phyloP scores from a whole-genome alignment of 345 rosid species.

The Anacardium occidentale region DNA sequence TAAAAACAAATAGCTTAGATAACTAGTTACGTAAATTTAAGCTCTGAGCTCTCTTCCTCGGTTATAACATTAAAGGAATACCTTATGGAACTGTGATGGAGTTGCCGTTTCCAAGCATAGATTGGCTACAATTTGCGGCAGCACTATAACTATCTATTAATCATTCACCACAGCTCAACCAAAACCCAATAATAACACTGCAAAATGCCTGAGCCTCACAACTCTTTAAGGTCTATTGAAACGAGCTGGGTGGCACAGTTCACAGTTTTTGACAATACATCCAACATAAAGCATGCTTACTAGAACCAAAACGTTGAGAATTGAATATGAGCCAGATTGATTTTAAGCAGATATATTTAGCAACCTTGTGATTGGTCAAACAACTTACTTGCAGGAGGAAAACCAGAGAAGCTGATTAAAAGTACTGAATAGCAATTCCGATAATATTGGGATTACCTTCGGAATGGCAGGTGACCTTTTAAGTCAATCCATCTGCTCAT shows the following conservation, averaged over 20 bases:
- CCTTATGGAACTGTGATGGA: too few relatives aligned
- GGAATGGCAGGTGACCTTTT: neutral
- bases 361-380: neutral
- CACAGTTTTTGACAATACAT: neutral
- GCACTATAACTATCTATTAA: neutral
- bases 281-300: neutral
- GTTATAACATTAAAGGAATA: too few relatives aligned
- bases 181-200: neutral
- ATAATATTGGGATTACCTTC: constrained; percentile 5
- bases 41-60: too few relatives aligned
- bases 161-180: neutral
- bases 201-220: neutral
- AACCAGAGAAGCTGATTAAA: neutral
- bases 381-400: constrained; percentile 1
- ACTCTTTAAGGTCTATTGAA: neutral
- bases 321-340: neutral
- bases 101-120: too few relatives aligned
- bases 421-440: neutral
- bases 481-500: constrained; percentile 1
- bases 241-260: neutral
- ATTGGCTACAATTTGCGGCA: neutral
- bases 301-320: neutral
- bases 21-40: too few relatives aligned
- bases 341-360: neutral
- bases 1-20: too few relatives aligned